phyloP scores from a whole-genome alignment of 306 rosid species.

The Ochetophila trinervis region DNA sequence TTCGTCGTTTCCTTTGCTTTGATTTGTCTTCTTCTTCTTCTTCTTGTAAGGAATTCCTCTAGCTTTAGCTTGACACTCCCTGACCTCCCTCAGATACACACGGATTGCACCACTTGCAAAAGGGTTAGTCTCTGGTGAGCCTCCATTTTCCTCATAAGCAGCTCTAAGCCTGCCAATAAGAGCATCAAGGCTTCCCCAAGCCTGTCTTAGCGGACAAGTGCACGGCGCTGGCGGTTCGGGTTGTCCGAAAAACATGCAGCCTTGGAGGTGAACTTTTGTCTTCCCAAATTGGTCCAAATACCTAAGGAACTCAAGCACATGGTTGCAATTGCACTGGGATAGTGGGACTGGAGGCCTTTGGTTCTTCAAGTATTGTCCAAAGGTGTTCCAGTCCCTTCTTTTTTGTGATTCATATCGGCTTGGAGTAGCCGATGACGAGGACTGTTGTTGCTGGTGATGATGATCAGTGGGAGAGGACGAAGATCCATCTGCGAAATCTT shows the following conservation, averaged over 20 bases:
- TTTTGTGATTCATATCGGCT: slow-evolving; percentile 96
- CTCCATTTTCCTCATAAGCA: slow-evolving; percentile 96
- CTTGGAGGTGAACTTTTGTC: slow-evolving; percentile 87
- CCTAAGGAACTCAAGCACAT: slow-evolving; percentile 80
- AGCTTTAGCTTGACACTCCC: slow-evolving; percentile 91
- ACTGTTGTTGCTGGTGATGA: slow-evolving; percentile 3
- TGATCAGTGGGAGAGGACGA: slow-evolving; percentile 34
- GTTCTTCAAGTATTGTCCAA: slow-evolving; percentile 84
- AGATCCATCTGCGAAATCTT: slow-evolving; percentile 57
- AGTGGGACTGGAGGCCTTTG: slow-evolving; percentile 82
- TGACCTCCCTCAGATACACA: slow-evolving; percentile 77
- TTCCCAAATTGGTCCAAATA: slow-evolving; percentile 94
- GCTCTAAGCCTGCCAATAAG: slow-evolving; percentile 92
- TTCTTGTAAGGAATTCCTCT: slow-evolving; percentile 95
- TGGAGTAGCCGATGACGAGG: slow-evolving; percentile 40
- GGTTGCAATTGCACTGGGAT: slow-evolving; percentile 75
- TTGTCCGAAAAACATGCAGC: slow-evolving; percentile 89
- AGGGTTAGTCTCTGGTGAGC: slow-evolving; percentile 71
- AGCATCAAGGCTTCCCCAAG: slow-evolving; percentile 98
- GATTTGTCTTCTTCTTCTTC: slow-evolving; percentile 72
- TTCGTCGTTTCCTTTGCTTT: slow-evolving; percentile 36
- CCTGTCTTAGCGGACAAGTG: slow-evolving; percentile 84
- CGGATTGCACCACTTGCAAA: slow-evolving; percentile 80
- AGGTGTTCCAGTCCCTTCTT: slow-evolving; percentile 97
- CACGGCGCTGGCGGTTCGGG: slow-evolving; percentile 97